A percentile compares a stretch with the other conserved stretches of the same genome.
phyloP scores from a whole-genome alignment of 352 stramenopile species.

The Phytopythium vexans region DNA sequence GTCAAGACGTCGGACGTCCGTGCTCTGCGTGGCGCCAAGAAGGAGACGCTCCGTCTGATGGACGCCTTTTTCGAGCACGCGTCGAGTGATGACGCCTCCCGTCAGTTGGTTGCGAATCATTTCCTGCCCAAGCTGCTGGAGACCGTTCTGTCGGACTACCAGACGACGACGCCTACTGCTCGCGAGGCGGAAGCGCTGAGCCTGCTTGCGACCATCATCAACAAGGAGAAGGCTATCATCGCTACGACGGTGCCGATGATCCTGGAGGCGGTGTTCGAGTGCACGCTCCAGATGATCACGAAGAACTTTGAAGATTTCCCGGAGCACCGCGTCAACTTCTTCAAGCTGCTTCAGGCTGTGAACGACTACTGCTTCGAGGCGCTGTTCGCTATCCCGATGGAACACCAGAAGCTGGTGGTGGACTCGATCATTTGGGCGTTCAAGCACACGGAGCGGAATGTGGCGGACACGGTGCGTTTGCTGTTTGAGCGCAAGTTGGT shows the following conservation, averaged over 20 bases:
- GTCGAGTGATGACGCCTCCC: constrained; percentile 60
- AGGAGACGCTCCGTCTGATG: constrained; percentile 95
- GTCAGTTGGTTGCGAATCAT: constrained; percentile 86
- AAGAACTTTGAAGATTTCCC: constrained; percentile 99
- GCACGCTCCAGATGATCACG: constrained; percentile 99
- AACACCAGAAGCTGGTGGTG: constrained; percentile 99
- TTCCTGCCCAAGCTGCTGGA: constrained; percentile 97
- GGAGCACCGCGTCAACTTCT: constrained; percentile 98
- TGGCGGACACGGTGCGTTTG: constrained; percentile 91
- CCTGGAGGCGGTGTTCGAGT: constrained; percentile 97
- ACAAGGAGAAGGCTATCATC: constrained; percentile 93
- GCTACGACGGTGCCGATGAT: constrained; percentile 90
- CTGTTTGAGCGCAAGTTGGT: neutral
- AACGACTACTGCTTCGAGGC: constrained; percentile 96
- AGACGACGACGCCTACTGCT: constrained; percentile 62
- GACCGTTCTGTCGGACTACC: constrained; percentile 96
- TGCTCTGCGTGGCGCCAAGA: constrained; percentile 95
- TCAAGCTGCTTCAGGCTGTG: constrained; percentile 95
- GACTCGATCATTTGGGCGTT: constrained; percentile 99
- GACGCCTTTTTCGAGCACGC: constrained; percentile 94
- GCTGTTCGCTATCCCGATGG: constrained; percentile 95
- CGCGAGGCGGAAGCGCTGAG: constrained; percentile 93
- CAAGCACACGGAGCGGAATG: constrained; percentile 99
- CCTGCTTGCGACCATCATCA: constrained; percentile 95
- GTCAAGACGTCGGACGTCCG: constrained; percentile 93